Evolutionary conservation across 202 grass and related monocot species (phyloP).

Genomic region (Setaria italica): DNA sequence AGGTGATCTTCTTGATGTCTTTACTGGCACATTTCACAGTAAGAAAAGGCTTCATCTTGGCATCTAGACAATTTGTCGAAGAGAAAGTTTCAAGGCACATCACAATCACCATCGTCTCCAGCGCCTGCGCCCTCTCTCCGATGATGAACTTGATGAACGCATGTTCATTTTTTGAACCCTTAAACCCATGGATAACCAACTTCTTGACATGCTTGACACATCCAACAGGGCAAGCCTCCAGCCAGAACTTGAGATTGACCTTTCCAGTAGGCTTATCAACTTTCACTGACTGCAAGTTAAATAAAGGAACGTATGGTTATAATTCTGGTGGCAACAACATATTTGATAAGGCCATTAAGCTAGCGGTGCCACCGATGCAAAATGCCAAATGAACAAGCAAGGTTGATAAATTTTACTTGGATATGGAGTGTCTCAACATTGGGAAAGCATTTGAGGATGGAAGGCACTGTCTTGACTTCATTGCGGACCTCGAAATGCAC

Average conservation of each 20-base stretch:
- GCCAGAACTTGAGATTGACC: background rate
- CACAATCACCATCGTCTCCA: conserved; percentile 20
- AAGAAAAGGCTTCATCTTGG: background rate
- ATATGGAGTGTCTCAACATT: background rate
- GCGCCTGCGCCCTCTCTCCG: background rate
- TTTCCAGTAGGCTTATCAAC: background rate
- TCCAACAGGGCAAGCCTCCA: background rate
- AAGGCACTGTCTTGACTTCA: background rate
- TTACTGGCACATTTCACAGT: background rate
- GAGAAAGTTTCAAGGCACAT: background rate
- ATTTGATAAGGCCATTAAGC: background rate
- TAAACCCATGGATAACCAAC: conserved; percentile 8
- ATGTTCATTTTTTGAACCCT: background rate
- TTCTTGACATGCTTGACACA: background rate
- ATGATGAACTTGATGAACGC: background rate
- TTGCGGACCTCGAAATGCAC: background rate
- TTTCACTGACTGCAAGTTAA: conserved; percentile 21
- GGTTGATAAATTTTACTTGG: background rate
- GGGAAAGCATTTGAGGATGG: background rate
- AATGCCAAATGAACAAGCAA: background rate
- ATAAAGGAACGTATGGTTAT: background rate
- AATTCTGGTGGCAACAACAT: background rate
- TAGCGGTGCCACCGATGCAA: background rate
- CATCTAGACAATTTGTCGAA: background rate
- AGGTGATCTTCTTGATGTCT: background rate